Evolutionary conservation across 495 filamentous ascomycete species (phyloP).

Genomic region (Penicillium herquei): DNA sequence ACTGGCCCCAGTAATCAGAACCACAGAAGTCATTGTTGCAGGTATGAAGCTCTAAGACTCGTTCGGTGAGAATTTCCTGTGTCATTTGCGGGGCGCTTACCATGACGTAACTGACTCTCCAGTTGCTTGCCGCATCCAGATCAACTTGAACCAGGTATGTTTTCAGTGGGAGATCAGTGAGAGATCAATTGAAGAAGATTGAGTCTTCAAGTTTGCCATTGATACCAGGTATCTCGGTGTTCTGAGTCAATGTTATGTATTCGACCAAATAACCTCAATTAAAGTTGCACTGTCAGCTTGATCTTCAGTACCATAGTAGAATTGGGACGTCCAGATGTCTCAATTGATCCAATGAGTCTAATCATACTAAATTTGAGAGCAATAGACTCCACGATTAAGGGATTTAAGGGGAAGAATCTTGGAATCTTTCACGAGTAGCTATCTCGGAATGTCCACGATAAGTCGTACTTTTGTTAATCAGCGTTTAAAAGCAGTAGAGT

Average conservation of each 20-base stretch:
- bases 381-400: no score
- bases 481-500: no score
- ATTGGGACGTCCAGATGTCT: background rate
- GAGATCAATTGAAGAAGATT: no score
- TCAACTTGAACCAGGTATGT: no score
- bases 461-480: no score
- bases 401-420: no score
- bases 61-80: conserved; percentile 8
- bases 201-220: background rate
- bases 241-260: background rate
- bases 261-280: background rate
- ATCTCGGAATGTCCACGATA: no score
- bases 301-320: no score
- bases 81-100: conserved; percentile 11
- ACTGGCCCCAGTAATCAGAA: conserved; percentile 80
- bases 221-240: background rate
- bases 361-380: background rate
- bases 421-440: no score
- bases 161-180: no score
- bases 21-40: conserved; percentile 56
- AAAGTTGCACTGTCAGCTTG: no score
- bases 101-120: conserved; percentile 32
- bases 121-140: background rate
- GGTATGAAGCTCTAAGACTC: background rate
- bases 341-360: background rate